These are phyloP conservation scores for Umbilicaria muhlenbergii DNA, from an alignment of 495 filamentous ascomycete genomes.

Conservation along the genomic window DNA sequence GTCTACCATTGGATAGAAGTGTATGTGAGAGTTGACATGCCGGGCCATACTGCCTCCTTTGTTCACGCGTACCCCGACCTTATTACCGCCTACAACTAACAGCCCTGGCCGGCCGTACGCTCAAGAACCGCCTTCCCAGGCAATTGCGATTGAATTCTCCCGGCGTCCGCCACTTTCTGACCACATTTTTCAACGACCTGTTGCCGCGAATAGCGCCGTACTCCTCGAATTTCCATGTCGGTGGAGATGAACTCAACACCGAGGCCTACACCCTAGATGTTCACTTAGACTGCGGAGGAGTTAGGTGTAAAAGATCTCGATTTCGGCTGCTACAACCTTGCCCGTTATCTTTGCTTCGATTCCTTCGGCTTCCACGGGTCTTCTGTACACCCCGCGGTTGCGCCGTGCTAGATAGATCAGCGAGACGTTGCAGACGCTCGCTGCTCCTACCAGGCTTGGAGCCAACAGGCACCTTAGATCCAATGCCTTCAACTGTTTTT, in stretches of 20 bases:
- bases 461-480: too few species aligned
- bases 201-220: constrained; percentile 53
- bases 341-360: too few species aligned
- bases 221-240: constrained; percentile 58
- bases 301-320: too few species aligned
- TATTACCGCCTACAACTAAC: constrained; percentile 51
- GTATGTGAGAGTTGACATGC: constrained; percentile 67
- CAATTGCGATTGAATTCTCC: constrained; percentile 43
- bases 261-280: constrained; percentile 48
- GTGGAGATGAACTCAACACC: constrained; percentile 64
- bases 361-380: too few species aligned
- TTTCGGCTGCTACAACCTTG: too few species aligned
- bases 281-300: too few species aligned
- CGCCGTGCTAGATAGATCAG: too few species aligned
- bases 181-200: constrained; percentile 48
- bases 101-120: constrained; percentile 24
- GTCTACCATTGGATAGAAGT: constrained; percentile 52
- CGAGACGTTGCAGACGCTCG: too few species aligned
- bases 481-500: too few species aligned
- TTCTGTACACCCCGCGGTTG: too few species aligned
- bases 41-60: constrained; percentile 58
- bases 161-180: constrained; percentile 46
- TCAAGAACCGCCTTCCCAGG: background rate
- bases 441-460: too few species aligned
- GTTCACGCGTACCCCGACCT: constrained; percentile 51